These are phyloP conservation scores for Ploettnerulaceae sp. DNA, from an alignment of 2,329 filamentous ascomycete species.

Conservation along the genomic window DNA sequence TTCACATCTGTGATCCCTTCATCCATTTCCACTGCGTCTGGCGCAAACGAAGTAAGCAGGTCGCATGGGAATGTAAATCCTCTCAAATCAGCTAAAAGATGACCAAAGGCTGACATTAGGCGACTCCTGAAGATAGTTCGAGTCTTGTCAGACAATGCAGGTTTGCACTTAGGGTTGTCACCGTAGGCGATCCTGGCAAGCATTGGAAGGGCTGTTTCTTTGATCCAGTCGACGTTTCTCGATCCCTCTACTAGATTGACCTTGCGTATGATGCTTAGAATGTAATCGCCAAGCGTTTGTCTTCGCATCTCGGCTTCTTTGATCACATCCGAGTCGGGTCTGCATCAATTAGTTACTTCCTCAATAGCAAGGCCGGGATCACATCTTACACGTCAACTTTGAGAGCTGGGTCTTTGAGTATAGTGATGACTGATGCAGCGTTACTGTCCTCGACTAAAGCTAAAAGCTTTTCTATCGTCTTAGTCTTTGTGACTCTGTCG, in stretches of 20 bases:
- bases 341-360: constrained; percentile 15
- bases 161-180: constrained; percentile 39
- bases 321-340: constrained; percentile 16
- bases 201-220: constrained; percentile 23
- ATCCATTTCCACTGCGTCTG: constrained; percentile 48
- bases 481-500: constrained; percentile 79
- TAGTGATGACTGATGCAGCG: constrained; percentile 41
- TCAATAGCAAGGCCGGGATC: too few species aligned
- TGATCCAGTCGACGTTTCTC: constrained; percentile 25
- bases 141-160: constrained; percentile 47
- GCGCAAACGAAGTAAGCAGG: constrained; percentile 24
- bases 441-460: constrained; percentile 21
- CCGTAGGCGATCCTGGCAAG: constrained; percentile 52
- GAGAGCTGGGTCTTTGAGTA: constrained; percentile 43
- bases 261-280: constrained; percentile 30
- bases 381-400: constrained; percentile 36
- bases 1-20: constrained; percentile 49
- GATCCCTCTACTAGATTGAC: constrained; percentile 24
- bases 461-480: constrained; percentile 64
- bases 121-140: constrained; percentile 51
- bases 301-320: constrained; percentile 32
- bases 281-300: constrained; percentile 32
- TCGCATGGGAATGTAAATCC: constrained; percentile 42
- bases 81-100: constrained; percentile 49
- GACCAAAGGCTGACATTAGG: constrained; percentile 54